phyloP scores from a whole-genome alignment of 2,329 filamentous ascomycete species.

The Capronia epimyces region DNA sequence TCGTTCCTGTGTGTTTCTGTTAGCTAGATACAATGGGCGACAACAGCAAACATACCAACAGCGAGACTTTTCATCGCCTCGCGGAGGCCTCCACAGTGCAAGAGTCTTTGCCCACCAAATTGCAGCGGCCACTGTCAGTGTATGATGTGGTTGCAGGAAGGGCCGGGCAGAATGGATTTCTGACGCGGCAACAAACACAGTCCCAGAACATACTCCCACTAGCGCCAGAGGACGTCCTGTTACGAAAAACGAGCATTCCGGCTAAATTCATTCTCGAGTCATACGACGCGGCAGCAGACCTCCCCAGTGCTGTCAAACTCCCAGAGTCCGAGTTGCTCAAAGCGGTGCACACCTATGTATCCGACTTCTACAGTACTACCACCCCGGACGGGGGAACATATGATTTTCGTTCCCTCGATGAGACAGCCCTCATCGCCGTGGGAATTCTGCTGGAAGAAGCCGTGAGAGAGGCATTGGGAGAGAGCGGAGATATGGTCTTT shows the following conservation, averaged over 20 bases:
- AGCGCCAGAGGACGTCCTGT: slow-evolving; percentile 56
- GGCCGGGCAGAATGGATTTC: slow-evolving; percentile 39
- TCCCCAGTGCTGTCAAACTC: slow-evolving; percentile 37
- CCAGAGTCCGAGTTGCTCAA: slow-evolving; percentile 55
- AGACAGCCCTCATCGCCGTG: slow-evolving; percentile 57
- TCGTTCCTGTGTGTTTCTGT: not conserved
- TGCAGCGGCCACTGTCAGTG: slow-evolving; percentile 32
- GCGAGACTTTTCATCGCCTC: not conserved
- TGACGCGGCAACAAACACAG: slow-evolving; percentile 21
- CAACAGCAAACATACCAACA: not conserved
- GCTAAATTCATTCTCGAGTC: slow-evolving; percentile 49
- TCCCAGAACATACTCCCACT: slow-evolving; percentile 34
- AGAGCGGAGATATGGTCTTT: slow-evolving; percentile 55
- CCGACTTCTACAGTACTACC: slow-evolving; percentile 49
- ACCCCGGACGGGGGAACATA: slow-evolving; percentile 33
- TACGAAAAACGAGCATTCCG: slow-evolving; percentile 45
- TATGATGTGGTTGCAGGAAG: slow-evolving; percentile 57
- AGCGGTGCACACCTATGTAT: slow-evolving; percentile 52
- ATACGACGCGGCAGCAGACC: slow-evolving; percentile 44
- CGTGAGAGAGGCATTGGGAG: slow-evolving; percentile 47
- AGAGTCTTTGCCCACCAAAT: slow-evolving; percentile 33
- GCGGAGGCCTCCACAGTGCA: slow-evolving; percentile 35
- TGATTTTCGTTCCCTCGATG: slow-evolving; percentile 53
- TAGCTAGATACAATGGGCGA: not conserved
- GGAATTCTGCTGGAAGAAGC: slow-evolving; percentile 58